A percentile compares a stretch with the other conserved stretches of the same genome.
These are phyloP conservation scores for Penicillium sclerotigenum DNA, from an alignment of 2,329 filamentous ascomycete genomes.

Conservation along the genomic window DNA sequence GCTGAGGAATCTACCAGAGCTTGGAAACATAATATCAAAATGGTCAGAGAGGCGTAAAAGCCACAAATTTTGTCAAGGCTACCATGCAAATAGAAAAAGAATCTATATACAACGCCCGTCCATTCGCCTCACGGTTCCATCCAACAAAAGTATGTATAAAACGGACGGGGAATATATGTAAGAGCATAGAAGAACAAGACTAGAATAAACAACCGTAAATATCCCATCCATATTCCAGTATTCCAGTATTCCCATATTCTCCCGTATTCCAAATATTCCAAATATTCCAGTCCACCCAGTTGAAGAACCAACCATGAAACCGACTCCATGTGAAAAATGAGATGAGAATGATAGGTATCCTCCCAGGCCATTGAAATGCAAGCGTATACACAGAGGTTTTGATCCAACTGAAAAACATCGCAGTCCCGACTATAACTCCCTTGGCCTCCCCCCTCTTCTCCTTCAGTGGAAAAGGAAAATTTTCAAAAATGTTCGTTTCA, in stretches of 20 bases:
- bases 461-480: background rate
- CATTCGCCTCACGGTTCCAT: slow-evolving; percentile 1
- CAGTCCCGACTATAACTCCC: slow-evolving; percentile 3
- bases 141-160: slow-evolving; percentile 11
- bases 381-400: slow-evolving; percentile 15
- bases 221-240: background rate
- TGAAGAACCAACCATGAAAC: slow-evolving; percentile 9
- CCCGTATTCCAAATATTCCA: no score
- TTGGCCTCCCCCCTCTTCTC: background rate
- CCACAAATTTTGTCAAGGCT: background rate
- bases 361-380: slow-evolving; percentile 18
- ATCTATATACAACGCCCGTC: slow-evolving; percentile 9
- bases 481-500: slow-evolving; percentile 7
- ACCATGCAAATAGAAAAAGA: background rate
- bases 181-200: background rate
- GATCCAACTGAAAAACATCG: slow-evolving; percentile 1
- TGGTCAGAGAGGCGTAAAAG: background rate
- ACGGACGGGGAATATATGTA: slow-evolving; percentile 9
- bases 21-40: background rate
- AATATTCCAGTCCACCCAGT: slow-evolving; percentile 1
- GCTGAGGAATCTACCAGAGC: background rate
- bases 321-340: slow-evolving; percentile 16
- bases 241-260: no score
- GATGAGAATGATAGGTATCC: slow-evolving; percentile 14
- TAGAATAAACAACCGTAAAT: background rate